Evolutionary conservation across 306 rosid genomes (phyloP).

Genomic region (Acacia crassicarpa): DNA sequence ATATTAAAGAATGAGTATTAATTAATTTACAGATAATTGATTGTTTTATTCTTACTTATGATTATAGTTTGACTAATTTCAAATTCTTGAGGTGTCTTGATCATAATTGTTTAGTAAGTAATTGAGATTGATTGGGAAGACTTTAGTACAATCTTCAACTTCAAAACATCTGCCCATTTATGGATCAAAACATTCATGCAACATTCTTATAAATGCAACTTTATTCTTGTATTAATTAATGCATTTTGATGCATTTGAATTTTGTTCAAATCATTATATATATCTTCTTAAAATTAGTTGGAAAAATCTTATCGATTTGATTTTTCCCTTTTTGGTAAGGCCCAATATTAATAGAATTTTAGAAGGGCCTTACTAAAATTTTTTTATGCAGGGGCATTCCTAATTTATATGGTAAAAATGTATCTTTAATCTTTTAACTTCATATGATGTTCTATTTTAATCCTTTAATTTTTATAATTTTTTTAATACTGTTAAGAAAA

Average conservation of each 20-base stretch:
- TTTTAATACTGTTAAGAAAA: too few relatives aligned
- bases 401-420: too few relatives aligned
- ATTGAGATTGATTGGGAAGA: neutral
- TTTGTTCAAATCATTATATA: neutral
- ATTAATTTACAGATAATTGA: neutral
- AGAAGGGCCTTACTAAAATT: too few relatives aligned
- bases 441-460: too few relatives aligned
- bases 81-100: neutral
- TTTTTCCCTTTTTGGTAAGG: neutral
- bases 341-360: neutral
- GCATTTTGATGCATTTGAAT: neutral
- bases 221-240: neutral
- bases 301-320: neutral
- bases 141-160: neutral
- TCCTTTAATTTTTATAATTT: too few relatives aligned
- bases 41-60: neutral
- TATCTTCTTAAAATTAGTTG: neutral
- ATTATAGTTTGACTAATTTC: neutral
- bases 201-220: neutral
- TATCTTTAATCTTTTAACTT: too few relatives aligned
- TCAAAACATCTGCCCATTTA: neutral
- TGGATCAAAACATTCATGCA: neutral
- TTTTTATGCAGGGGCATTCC: too few relatives aligned
- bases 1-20: neutral
- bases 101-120: neutral